Conservation (phyloP, 176 grass and related monocot genomes). For the Cenchrus purpureus region DNA sequence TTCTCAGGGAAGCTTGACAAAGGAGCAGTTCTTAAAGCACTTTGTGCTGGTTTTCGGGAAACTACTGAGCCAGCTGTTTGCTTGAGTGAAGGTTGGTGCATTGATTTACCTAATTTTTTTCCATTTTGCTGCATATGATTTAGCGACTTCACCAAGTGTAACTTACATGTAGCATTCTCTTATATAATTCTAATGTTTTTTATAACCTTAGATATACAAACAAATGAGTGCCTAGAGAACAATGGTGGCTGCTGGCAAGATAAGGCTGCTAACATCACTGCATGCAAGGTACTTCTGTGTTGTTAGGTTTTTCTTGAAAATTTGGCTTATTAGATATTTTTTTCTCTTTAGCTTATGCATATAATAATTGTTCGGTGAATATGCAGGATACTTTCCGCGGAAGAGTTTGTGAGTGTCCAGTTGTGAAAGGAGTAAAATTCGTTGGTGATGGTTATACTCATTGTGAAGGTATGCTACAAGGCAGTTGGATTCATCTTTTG, state of each 20-base stretch:
- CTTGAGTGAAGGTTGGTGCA: slow-evolving; percentile 72
- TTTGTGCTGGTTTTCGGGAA: slow-evolving; percentile 86
- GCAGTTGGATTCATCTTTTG: not conserved
- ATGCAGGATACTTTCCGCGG: slow-evolving; percentile 92
- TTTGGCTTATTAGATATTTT: not conserved
- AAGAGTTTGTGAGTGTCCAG: slow-evolving; percentile 84
- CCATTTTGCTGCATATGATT: not conserved
- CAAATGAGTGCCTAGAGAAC: slow-evolving; percentile 96
- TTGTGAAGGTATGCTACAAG: slow-evolving; percentile 75
- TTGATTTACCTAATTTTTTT: not conserved
- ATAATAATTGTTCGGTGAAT: slow-evolving; percentile 20
- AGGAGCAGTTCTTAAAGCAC: slow-evolving; percentile 86
- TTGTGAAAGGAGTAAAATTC: slow-evolving; percentile 81
- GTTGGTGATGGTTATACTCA: slow-evolving; percentile 95
- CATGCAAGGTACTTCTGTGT: slow-evolving; percentile 81
- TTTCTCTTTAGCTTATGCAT: slow-evolving; percentile 31
- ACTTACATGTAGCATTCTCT: slow-evolving; percentile 20
- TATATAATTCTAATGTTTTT: not conserved
- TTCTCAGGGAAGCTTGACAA: slow-evolving; percentile 87
- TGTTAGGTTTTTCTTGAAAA: slow-evolving; percentile 17
- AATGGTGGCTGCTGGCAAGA: slow-evolving; percentile 97
- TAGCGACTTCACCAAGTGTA: not conserved
- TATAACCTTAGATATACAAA: slow-evolving; percentile 77
- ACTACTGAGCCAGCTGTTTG: slow-evolving; percentile 86
- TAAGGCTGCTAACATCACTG: slow-evolving; percentile 83